phyloP scores from a whole-genome alignment of 2,329 filamentous ascomycete species.

The Aspergillus nomiae region DNA sequence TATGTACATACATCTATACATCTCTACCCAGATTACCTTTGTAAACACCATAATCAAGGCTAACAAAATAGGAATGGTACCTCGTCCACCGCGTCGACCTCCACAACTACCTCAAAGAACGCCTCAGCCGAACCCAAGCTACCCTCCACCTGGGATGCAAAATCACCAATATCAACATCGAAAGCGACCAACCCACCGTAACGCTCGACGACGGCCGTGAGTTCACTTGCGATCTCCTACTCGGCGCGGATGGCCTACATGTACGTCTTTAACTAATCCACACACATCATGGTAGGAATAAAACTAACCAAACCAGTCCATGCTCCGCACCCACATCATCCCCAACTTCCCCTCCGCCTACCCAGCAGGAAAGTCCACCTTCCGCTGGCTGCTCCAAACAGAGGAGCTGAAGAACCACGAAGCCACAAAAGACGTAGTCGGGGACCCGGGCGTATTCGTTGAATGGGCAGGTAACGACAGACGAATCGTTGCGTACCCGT shows the following conservation, averaged over 20 bases:
- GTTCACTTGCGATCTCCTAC: conserved; percentile 24
- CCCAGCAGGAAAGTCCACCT: conserved; percentile 27
- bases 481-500: conserved; percentile 50
- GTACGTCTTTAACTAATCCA: conserved; percentile 14
- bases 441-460: conserved; percentile 38
- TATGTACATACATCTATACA: conserved; percentile 5
- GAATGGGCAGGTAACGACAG: conserved; percentile 47
- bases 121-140: conserved; percentile 28
- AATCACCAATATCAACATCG: conserved; percentile 20
- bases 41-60: too few relatives aligned
- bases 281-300: background rate
- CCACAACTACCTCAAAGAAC: conserved; percentile 38
- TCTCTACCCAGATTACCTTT: too few relatives aligned
- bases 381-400: conserved; percentile 28
- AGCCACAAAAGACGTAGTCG: conserved; percentile 15
- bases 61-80: conserved; percentile 27
- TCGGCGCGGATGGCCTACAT: conserved; percentile 31
- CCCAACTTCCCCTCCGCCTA: conserved; percentile 20
- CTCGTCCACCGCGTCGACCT: conserved; percentile 47
- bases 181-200: conserved; percentile 16
- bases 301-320: conserved; percentile 18
- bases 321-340: conserved; percentile 21
- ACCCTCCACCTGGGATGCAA: conserved; percentile 25
- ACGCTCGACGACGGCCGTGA: conserved; percentile 22
- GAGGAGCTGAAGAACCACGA: conserved; percentile 15